Evolutionary conservation across 73 alveolate species (phyloP), one percentile per base, ranked within the genome.

Genomic region (Symbiodinium natans): DNA sequence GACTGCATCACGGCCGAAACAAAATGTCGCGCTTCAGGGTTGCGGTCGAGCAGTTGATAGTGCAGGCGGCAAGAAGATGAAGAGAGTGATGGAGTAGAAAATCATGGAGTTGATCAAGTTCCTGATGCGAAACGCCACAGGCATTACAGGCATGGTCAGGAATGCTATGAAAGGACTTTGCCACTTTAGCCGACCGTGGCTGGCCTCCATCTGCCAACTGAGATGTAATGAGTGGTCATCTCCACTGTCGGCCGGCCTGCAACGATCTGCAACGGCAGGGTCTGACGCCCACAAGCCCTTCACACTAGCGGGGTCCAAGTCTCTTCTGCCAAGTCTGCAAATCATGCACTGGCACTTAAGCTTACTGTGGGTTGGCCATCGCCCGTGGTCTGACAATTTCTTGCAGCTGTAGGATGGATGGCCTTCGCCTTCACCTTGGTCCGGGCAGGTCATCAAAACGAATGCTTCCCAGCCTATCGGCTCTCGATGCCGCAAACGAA

Each of bases 161-260:
- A 46, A 46, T 46, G 59, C 13, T 13, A 13, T 13, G 59, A 46
- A 46, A 46, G 13, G 80, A 63, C 80, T 29, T 9, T n/a, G 5
- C 38, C 13, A 9, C 31, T 27, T 23, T 0, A 15, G 19, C 59
- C 13, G 59, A 25, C 34, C 75, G 19, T 56, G 75, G 75, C 33
- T 10, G 33, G 75, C 97, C 97, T 39, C 97, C 97, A 90, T 48
- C 48, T 90, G 46, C 97, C 97, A 31, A 90, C 31, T 54, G 52
- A 48, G 48, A 41, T 42, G 39, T 90, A 90, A 42, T 13, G 33
- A 52, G 1, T 71, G 15, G 97, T 33, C 97, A 90, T 90, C 56
- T 90, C 89, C 97, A 75, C 68, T 13, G 89, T 90, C 29, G 97
- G 97, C 3, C 97, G 97, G 48, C 97, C 95, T 88, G 85, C 73